These are phyloP conservation scores for Pseudonectria buxi DNA, from an alignment of 2,329 filamentous ascomycete genomes.

Conservation along the genomic window DNA sequence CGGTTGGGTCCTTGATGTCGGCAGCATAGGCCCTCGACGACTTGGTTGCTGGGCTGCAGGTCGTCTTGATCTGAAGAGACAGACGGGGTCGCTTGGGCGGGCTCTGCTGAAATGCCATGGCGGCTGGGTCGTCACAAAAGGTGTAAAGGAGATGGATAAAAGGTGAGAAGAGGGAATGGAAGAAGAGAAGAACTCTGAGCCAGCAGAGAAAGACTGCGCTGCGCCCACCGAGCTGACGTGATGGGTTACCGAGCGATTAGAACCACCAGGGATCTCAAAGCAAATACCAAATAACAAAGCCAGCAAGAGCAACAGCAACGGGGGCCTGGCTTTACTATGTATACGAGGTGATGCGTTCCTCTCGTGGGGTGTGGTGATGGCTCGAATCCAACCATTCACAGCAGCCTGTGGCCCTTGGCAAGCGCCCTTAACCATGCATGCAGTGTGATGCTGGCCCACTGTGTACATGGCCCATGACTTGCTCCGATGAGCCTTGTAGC, in stretches of 20 bases:
- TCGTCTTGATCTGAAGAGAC: slow-evolving; percentile 48
- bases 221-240: slow-evolving; percentile 11
- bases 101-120: slow-evolving; percentile 32
- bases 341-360: slow-evolving; percentile 6
- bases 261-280: slow-evolving; percentile 20
- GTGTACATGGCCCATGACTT: slow-evolving; percentile 8
- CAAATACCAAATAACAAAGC: slow-evolving; percentile 8
- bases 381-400: slow-evolving; percentile 6
- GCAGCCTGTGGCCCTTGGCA: slow-evolving; percentile 12
- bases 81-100: slow-evolving; percentile 47
- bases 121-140: slow-evolving; percentile 4
- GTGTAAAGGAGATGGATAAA: slow-evolving; percentile 1
- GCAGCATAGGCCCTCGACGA: slow-evolving; percentile 28
- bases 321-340: slow-evolving; percentile 23
- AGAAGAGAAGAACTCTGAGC: slow-evolving; percentile 8
- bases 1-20: slow-evolving; percentile 53
- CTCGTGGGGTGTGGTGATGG: slow-evolving; percentile 3
- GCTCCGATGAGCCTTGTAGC: too few species aligned
- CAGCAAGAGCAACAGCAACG: slow-evolving; percentile 16
- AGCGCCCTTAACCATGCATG: slow-evolving; percentile 25
- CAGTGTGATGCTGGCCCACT: slow-evolving; percentile 21
- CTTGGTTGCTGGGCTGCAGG: slow-evolving; percentile 30
- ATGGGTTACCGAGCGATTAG: slow-evolving; percentile 16
- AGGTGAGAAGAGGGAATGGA: slow-evolving; percentile 2
- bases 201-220: slow-evolving; percentile 14